phyloP scores from a whole-genome alignment of 768 basidiomycete species.

The Astraeus odoratus region DNA sequence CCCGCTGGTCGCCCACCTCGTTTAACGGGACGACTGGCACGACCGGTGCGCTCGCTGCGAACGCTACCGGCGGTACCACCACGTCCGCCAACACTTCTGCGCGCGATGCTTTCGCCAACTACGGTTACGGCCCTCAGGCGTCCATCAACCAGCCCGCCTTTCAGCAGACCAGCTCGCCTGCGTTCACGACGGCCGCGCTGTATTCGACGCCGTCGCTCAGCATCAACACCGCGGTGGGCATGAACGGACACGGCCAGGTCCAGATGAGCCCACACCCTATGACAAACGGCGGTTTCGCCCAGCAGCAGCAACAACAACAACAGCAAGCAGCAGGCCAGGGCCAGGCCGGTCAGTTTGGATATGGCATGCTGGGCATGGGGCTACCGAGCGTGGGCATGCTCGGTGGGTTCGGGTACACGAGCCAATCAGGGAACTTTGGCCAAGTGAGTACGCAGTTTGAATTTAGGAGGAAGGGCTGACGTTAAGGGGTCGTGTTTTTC shows the following conservation, averaged over 20 bases:
- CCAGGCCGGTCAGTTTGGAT: conserved; percentile 45
- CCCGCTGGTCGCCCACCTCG: conserved; percentile 78
- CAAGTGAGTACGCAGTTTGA: conserved; percentile 38
- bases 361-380: conserved; percentile 78
- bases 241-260: conserved; percentile 37
- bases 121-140: conserved; percentile 77
- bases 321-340: conserved; percentile 44
- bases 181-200: conserved; percentile 51
- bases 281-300: conserved; percentile 46
- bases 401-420: conserved; percentile 63
- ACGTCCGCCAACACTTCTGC: conserved; percentile 32
- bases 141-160: conserved; percentile 52
- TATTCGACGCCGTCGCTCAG: conserved; percentile 69
- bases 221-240: conserved; percentile 45
- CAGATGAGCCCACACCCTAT: conserved; percentile 62
- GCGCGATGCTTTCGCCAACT: conserved; percentile 77
- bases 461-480: background rate
- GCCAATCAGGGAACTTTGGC: conserved; percentile 62
- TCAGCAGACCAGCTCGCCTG: conserved; percentile 36
- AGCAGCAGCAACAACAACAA: conserved; percentile 31
- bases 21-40: conserved; percentile 29
- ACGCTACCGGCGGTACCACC: conserved; percentile 29
- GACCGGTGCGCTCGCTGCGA: conserved; percentile 29
- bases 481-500: background rate
- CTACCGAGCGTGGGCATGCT: conserved; percentile 69